Evolutionary conservation across 306 rosid species (phyloP).

Genomic region (Trifolium repens): DNA sequence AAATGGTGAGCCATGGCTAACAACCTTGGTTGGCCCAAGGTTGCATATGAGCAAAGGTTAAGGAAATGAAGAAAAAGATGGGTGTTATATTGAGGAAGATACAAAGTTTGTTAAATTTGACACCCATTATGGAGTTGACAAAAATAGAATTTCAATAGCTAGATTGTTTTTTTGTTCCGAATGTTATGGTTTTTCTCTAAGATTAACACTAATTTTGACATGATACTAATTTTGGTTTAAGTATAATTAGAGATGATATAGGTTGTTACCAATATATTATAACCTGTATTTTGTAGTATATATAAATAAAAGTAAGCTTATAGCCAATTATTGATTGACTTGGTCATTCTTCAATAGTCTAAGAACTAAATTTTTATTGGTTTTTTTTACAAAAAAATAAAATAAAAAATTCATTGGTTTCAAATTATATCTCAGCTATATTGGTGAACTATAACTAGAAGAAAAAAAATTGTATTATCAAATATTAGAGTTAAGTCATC

Average conservation of each 20-base stretch:
- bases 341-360: slow-evolving; percentile 34
- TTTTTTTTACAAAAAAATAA: not conserved
- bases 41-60: slow-evolving; percentile 20
- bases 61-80: not conserved
- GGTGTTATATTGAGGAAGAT: slow-evolving; percentile 45
- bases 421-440: not conserved
- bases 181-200: slow-evolving; percentile 31
- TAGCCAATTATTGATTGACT: slow-evolving; percentile 43
- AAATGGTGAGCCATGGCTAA: slow-evolving; percentile 50
- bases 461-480: no score
- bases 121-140: not conserved
- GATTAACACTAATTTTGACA: slow-evolving; percentile 40
- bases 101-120: slow-evolving; percentile 6
- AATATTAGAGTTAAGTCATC: no score
- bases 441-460: no score
- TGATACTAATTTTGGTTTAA: slow-evolving; percentile 28
- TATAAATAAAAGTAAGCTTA: not conserved
- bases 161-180: slow-evolving; percentile 45
- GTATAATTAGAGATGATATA: slow-evolving; percentile 7
- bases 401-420: not conserved
- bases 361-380: slow-evolving; percentile 10
- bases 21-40: slow-evolving; percentile 63
- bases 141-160: slow-evolving; percentile 16
- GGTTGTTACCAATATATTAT: not conserved
- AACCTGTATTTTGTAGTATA: not conserved